These are phyloP conservation scores for Piper longum DNA, from an alignment of 164 flowering plant genomes.

Conservation along the genomic window DNA sequence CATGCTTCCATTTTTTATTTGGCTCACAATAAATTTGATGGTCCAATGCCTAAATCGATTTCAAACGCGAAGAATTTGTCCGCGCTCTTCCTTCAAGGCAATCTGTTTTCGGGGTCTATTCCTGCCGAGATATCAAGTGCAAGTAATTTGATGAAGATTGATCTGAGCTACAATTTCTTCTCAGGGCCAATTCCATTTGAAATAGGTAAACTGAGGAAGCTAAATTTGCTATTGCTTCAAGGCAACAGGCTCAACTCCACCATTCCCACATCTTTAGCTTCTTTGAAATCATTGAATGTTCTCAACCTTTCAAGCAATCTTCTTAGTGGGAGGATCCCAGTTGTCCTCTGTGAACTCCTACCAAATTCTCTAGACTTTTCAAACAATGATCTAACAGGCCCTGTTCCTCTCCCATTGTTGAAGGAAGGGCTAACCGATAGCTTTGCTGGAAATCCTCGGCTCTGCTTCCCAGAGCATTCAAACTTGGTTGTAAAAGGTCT, in stretches of 20 bases:
- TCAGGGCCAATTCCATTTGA: constrained; percentile 72
- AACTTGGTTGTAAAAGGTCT: constrained; percentile 25
- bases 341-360: constrained; percentile 40
- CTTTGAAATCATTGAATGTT: constrained; percentile 53
- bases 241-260: constrained; percentile 53
- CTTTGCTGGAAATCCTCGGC: constrained; percentile 64
- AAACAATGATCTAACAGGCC: constrained; percentile 65
- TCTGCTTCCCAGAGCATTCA: constrained; percentile 36
- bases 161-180: constrained; percentile 60
- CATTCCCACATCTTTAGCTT: constrained; percentile 63
- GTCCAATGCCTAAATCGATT: constrained; percentile 33
- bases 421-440: constrained; percentile 57
- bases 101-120: constrained; percentile 54
- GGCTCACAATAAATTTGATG: constrained; percentile 38
- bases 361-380: constrained; percentile 77
- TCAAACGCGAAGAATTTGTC: constrained; percentile 59
- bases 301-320: constrained; percentile 78
- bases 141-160: constrained; percentile 62
- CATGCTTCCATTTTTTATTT: constrained; percentile 69
- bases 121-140: constrained; percentile 64
- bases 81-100: constrained; percentile 53
- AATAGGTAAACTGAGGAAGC: constrained; percentile 49
- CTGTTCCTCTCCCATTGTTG: constrained; percentile 47
- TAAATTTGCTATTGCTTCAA: constrained; percentile 56
- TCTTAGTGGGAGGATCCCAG: constrained; percentile 65